Base-by-base conservation (phyloP, 306 rosid genomes). In the Quercus wislizeni region DNA sequence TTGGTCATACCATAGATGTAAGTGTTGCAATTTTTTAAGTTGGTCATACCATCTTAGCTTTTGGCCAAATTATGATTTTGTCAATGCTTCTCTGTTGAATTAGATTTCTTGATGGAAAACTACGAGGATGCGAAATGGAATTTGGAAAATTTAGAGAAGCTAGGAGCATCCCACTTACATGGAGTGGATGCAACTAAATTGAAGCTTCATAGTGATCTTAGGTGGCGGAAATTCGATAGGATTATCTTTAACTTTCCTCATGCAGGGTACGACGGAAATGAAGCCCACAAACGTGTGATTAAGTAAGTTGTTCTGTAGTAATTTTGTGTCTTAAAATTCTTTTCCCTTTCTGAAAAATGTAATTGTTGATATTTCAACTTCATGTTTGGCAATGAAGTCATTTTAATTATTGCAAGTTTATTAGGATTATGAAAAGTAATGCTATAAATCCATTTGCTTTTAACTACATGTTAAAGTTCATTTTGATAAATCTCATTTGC, bases 161-260 rank as follows among this genome's bases (percentile, higher is more conserved):
- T 90, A 21, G 93, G 90, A 74, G 89, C 91, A 71, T 49, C 20
- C 73, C 9, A 84, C 58, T 74, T 84, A 52, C 84, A 86, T 69
- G 87, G 78, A 76, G 83, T 92, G 55, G 87, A 90, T 84, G 97
- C 92, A 20, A 88, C 92, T 18, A 69, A n/a, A 73, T 86, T 91
- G 97, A 74, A 69, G 55, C 8, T 18, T 58, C 80, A 83, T 65
- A n/a, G 86, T 3, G 74, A 78, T 65, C 80, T 91, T 59, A 59
- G 15, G 4, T 78, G 54, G 82, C 83, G 79, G 65, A 80, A 74
- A 83, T 90, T 91, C 56, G 93, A 91, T 82, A 70, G 85, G 23
- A 67, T 91, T 56, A 79, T 88, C 76, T 89, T 81, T 82, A 91
- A 91, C 75, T 89, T 91, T 41, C 11, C 46, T 41, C 46, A 41